These are phyloP conservation scores for Fibroporia radiculosa DNA, from an alignment of 768 basidiomycete species.

Conservation along the genomic window DNA sequence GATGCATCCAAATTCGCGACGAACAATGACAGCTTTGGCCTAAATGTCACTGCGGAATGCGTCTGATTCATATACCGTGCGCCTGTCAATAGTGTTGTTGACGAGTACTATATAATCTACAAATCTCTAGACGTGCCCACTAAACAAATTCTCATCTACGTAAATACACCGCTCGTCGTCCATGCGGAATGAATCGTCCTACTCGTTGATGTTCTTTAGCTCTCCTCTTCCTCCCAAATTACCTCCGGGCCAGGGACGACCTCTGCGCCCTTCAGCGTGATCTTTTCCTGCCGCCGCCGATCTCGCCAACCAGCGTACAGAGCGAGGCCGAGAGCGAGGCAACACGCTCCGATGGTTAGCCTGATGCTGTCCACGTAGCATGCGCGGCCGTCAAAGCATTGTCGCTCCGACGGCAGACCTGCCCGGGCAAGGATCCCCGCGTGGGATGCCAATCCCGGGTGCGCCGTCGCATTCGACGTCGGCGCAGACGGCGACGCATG, in stretches of 20 bases:
- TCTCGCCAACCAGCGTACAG: conserved; percentile 48
- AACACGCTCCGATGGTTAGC: conserved; percentile 39
- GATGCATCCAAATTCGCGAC: too few species aligned
- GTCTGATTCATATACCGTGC: too few species aligned
- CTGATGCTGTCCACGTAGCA: conserved; percentile 57
- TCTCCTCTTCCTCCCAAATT: conserved; percentile 17
- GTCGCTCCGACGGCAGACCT: conserved; percentile 25
- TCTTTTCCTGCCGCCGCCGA: conserved; percentile 5
- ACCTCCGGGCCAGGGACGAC: conserved; percentile 11
- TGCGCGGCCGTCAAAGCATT: conserved; percentile 47
- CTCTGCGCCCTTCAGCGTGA: conserved; percentile 4
- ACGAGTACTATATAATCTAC: too few species aligned
- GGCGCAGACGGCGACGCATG: conserved; percentile 31
- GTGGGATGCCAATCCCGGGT: background rate
- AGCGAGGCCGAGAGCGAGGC: conserved; percentile 37
- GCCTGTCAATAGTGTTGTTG: too few species aligned
- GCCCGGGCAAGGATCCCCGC: conserved; percentile 6
- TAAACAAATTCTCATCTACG: too few species aligned
- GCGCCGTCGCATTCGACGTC: background rate
- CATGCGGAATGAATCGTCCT: background rate
- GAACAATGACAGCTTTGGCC: too few species aligned
- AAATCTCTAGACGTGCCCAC: too few species aligned
- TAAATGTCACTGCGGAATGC: too few species aligned
- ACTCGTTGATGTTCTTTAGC: conserved; percentile 3
- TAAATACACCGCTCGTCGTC: too few species aligned